phyloP scores from a whole-genome alignment of 208 protist genomes.

The Leishmania braziliensis region DNA sequence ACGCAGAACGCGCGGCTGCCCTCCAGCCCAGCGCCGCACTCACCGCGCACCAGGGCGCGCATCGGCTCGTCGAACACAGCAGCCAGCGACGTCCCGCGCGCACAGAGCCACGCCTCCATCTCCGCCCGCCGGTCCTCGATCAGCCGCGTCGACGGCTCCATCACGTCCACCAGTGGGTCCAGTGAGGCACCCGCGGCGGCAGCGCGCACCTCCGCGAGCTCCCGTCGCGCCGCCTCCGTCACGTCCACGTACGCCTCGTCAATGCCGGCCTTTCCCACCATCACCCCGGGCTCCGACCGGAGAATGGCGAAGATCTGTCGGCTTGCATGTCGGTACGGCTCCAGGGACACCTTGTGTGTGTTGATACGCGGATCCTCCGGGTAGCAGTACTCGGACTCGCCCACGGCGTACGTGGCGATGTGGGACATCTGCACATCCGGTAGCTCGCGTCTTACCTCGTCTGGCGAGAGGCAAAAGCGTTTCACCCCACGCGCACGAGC shows the following conservation, averaged over 20 bases:
- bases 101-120: constrained; percentile 53
- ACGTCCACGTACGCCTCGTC: constrained; percentile 93
- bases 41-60: constrained; percentile 44
- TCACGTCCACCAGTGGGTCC: constrained; percentile 47
- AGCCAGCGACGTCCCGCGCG: constrained; percentile 49
- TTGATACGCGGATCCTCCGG: constrained; percentile 30
- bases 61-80: constrained; percentile 61
- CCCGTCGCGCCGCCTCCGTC: constrained; percentile 56
- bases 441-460: constrained; percentile 46
- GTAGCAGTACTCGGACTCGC: constrained; percentile 62
- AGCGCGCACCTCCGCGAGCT: constrained; percentile 43
- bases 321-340: constrained; percentile 85
- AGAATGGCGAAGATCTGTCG: constrained; percentile 74
- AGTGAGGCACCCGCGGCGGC: constrained; percentile 17
- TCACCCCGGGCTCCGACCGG: constrained; percentile 43
- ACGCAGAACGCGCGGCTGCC: constrained; percentile 44
- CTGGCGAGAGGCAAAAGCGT: constrained; percentile 52
- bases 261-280: constrained; percentile 72
- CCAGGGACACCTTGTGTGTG: constrained; percentile 64
- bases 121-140: constrained; percentile 55
- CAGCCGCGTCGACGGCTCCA: constrained; percentile 54
- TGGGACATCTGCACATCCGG: constrained; percentile 50
- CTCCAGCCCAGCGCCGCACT: constrained; percentile 13
- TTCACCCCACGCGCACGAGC: constrained; percentile 68
- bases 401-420: constrained; percentile 70